Base-by-base conservation (phyloP, 352 stramenopile species). In the Phytopythium mirpurense region DNA sequence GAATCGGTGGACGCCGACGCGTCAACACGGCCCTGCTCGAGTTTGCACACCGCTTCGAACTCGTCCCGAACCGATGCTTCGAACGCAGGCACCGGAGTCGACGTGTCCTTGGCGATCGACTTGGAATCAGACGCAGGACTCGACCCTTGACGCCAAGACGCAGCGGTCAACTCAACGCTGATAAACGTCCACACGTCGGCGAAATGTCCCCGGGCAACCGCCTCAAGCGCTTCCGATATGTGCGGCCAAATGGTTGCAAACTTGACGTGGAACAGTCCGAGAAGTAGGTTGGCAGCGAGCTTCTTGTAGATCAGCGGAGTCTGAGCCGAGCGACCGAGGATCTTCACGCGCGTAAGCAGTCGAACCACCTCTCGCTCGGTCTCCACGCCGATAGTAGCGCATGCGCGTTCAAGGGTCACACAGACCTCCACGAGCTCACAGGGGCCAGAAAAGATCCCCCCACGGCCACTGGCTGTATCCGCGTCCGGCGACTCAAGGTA, bases 191-290 rank as follows among this genome's bases (percentile, higher is more conserved):
- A 92, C 21, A 83, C 62, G n/a, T 79, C 70, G 14, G 73, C 62
- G 52, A 91, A 88, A 19, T 91, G 68, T 19, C 73, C 52, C 16
- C 67, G 53, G 7, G 75, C 65, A 14, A 77, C 67, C 31, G 75
- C 68, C 18, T 88, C 81, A 32, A 95, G 63, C 2, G 81, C 80
- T 23, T 90, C 78, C 0, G 82, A 65, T 23, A 95, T 64, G 38
- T 95, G 86, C 11, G 80, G 54, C 86, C 86, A 96, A 57, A 96
- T 78, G 5, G 80, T 90, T 9, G 86, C 78, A 51, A 94, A 93
- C 58, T 96, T 96, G 53, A 96, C 82, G 54, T 96, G 84, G 62
- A 89, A 93, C 19, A 94, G 59, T 48, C 86, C 86, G 34, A 93
- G 68, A 26, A 94, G 60, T 19, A 91, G 82, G 42, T 86, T 78